Percentiles rank a stretch among this genome's conserved stretches.
phyloP scores from a whole-genome alignment of 768 basidiomycete species.

The Lactarius vividus region DNA sequence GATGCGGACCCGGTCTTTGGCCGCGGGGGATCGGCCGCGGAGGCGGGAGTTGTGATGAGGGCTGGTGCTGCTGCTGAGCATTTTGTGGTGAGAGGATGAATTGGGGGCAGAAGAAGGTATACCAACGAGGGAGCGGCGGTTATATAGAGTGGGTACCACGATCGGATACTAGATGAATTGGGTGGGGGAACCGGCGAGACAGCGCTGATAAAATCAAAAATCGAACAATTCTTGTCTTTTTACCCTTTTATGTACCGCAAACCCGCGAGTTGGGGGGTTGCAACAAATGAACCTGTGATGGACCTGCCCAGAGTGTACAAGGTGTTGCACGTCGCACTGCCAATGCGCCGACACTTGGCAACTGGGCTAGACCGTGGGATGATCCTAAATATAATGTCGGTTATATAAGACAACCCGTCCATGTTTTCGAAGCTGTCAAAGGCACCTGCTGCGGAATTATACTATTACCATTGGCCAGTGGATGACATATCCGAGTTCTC shows the following conservation, averaged over 20 bases:
- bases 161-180: not conserved
- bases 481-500: too few species aligned
- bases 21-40: conserved; percentile 7
- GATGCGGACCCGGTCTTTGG: conserved; percentile 18
- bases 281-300: not conserved
- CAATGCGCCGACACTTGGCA: not conserved
- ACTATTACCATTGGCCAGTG: not conserved
- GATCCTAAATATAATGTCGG: not conserved
- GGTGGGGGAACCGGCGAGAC: not conserved
- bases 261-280: not conserved
- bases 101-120: not conserved
- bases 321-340: not conserved
- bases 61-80: conserved; percentile 4
- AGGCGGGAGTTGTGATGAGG: conserved; percentile 9
- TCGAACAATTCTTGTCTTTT: not conserved
- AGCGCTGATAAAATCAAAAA: not conserved
- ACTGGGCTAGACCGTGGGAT: not conserved
- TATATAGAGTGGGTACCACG: not conserved
- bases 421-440: not conserved
- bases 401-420: not conserved
- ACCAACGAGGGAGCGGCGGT: too few species aligned
- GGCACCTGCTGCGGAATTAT: not conserved
- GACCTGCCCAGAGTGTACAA: not conserved
- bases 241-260: not conserved
- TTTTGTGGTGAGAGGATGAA: not conserved